Evolutionary conservation across 805 yeast species (phyloP), one percentile per base, ranked within the genome.

Genomic region (Wickerhamiella siamensis): DNA sequence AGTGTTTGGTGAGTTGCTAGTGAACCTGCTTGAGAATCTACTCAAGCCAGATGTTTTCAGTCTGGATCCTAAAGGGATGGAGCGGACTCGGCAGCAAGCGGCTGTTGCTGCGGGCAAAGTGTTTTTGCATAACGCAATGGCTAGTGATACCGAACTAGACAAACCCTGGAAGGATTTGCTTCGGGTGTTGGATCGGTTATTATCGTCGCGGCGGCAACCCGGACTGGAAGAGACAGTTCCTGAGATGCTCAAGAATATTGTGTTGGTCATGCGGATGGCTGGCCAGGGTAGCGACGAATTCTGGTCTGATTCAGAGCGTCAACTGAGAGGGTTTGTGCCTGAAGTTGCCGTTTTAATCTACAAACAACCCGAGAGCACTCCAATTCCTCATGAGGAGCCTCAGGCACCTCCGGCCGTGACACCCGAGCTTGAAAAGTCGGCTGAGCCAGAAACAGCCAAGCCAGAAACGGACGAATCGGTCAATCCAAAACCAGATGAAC

Each of bases 1-100:
- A 3, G 52, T 83, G 3, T 77, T 86, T 47, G 86, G 80, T 36
- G 70, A 70, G 33, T 88, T 87, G 1, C 65, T 88, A 31, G 71
- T 84, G 12, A 31, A 43, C 29, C 65, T 83, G 38, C 62, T 83
- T 27, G 66, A 72, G 20, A 82, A 77, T 46, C 66, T 82, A 26
- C 66, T 79, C 42, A 75, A 75, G 48, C 78, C 79, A 0, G 86
- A 79, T 43, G 71, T 72, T 4, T 70, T 63, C 48, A 63, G 62
- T 42, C 75, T 80, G 1, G 91, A 81, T 53, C 64, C 67, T 1
- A 55, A 57, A 4, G 86, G 84, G 2, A 79, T 77, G 71, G 64
- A 67, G 5, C 67, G 64, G 43, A 78, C 91, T 0, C 77, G 84
- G 40, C 65, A 70, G 40, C 84, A 79, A 45, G 75, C 81, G 1